Conservation (phyloP, 2,329 filamentous ascomycete species). For the Fusarium hainanense region DNA sequence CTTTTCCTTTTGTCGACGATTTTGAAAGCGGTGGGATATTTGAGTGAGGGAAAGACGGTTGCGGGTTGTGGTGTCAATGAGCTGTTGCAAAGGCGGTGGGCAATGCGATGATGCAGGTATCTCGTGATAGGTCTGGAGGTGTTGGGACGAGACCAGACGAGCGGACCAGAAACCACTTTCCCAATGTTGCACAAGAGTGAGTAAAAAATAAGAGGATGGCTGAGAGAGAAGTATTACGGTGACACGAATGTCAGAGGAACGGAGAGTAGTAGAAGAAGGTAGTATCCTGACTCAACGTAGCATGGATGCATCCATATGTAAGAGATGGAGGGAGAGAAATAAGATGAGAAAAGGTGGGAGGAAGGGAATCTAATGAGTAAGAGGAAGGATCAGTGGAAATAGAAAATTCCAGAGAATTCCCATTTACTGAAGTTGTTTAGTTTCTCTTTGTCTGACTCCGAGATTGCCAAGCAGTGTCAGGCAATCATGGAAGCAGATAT, state of each 20-base stretch:
- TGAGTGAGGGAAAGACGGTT: slow-evolving; percentile 16
- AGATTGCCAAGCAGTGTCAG: slow-evolving; percentile 25
- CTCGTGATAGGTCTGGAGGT: slow-evolving; percentile 30
- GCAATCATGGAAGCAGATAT: slow-evolving; percentile 29
- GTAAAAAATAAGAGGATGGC: neutral
- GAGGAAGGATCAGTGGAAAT: slow-evolving; percentile 31
- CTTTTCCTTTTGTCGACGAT: slow-evolving; percentile 25
- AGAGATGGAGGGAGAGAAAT: slow-evolving; percentile 19
- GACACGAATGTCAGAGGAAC: slow-evolving; percentile 17
- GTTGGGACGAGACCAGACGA: slow-evolving; percentile 3
- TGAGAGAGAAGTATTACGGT: slow-evolving; percentile 10
- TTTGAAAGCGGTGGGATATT: neutral
- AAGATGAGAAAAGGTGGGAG: slow-evolving; percentile 16
- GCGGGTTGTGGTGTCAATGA: slow-evolving; percentile 18
- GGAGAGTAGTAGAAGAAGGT: slow-evolving; percentile 9
- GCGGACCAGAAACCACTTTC: slow-evolving; percentile 1
- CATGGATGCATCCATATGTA: slow-evolving; percentile 29
- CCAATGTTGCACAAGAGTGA: neutral
- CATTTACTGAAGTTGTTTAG: slow-evolving; percentile 7
- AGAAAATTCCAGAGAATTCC: slow-evolving; percentile 32
- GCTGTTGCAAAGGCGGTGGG: slow-evolving; percentile 34
- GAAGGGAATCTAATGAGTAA: slow-evolving; percentile 6
- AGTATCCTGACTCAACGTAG: slow-evolving; percentile 21
- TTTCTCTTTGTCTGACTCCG: slow-evolving; percentile 6
- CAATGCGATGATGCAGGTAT: slow-evolving; percentile 14